Percentiles rank a stretch among this genome's conserved stretches.
Conservation (phyloP, 768 basidiomycete species). For the Russula griseocarnosa region DNA sequence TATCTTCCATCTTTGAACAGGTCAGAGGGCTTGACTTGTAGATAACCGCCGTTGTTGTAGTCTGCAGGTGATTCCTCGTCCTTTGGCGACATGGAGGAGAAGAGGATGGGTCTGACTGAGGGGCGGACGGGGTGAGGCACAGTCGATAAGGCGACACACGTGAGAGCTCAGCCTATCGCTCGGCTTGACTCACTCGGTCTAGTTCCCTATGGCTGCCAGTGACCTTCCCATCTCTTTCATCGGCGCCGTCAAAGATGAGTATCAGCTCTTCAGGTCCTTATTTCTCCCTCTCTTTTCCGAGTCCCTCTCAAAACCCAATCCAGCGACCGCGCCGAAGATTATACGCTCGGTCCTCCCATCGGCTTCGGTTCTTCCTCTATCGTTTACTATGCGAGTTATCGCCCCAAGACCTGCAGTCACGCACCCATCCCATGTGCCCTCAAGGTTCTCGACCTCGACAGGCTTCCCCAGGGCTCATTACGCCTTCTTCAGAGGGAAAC, state of each 20-base stretch:
- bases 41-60: conserved; percentile 78
- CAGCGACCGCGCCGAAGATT: conserved; percentile 69
- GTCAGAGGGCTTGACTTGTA: conserved; percentile 60
- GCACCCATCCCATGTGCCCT: conserved; percentile 62
- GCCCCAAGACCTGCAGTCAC: conserved; percentile 37
- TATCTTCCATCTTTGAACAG: conserved; percentile 83
- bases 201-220: background rate
- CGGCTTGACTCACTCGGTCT: background rate
- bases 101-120: conserved; percentile 41
- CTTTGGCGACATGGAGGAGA: conserved; percentile 56
- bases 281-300: background rate
- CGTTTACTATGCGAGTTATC: conserved; percentile 76
- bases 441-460: conserved; percentile 87
- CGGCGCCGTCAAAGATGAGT: conserved; percentile 80
- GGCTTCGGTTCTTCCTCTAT: conserved; percentile 92
- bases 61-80: conserved; percentile 83
- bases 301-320: background rate
- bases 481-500: conserved; percentile 78
- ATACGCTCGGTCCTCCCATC: conserved; percentile 70
- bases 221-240: conserved; percentile 44
- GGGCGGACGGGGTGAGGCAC: conserved; percentile 44
- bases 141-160: conserved; percentile 2
- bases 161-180: background rate
- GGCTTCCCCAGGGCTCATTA: conserved; percentile 66
- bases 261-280: conserved; percentile 71